Percentiles rank a stretch among this genome's conserved stretches.
Evolutionary conservation across 208 protist species (phyloP).

Genomic region (Wallacemonas rigidus): DNA sequence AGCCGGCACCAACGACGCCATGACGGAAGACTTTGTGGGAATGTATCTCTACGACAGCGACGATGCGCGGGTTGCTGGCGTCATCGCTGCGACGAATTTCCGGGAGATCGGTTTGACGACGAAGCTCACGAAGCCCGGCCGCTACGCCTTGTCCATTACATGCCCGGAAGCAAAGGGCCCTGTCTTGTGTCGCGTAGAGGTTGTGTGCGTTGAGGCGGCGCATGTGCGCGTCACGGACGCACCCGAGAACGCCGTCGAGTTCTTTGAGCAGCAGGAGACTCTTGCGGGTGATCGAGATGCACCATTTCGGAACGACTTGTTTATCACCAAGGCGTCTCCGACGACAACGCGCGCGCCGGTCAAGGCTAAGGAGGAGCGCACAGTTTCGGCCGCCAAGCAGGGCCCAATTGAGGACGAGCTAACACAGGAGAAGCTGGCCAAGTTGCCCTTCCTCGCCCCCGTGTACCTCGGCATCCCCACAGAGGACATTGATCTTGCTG

Average conservation of each 20-base stretch:
- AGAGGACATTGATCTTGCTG: conserved; percentile 39
- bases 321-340: conserved; percentile 18
- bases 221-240: conserved; percentile 71
- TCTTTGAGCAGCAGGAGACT: conserved; percentile 21
- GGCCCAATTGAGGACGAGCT: background rate
- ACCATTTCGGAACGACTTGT: conserved; percentile 20
- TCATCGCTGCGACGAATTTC: conserved; percentile 63
- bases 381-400: background rate
- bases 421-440: conserved; percentile 22
- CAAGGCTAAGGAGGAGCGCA: conserved; percentile 11
- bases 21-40: conserved; percentile 68
- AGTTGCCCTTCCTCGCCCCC: conserved; percentile 40
- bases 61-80: conserved; percentile 41
- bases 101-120: conserved; percentile 62
- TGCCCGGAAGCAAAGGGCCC: conserved; percentile 45
- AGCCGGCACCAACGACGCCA: conserved; percentile 37
- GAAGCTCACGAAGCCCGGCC: conserved; percentile 42
- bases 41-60: conserved; percentile 75
- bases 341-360: background rate
- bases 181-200: conserved; percentile 61
- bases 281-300: conserved; percentile 4
- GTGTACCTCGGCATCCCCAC: conserved; percentile 55
- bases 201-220: conserved; percentile 62
- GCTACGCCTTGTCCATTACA: conserved; percentile 67
- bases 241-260: conserved; percentile 39